A percentile compares a stretch with the other conserved stretches of the same genome.
Conservation (phyloP, 192 early-diverging fungal species). For the Rhizophlyctis rosea region DNA sequence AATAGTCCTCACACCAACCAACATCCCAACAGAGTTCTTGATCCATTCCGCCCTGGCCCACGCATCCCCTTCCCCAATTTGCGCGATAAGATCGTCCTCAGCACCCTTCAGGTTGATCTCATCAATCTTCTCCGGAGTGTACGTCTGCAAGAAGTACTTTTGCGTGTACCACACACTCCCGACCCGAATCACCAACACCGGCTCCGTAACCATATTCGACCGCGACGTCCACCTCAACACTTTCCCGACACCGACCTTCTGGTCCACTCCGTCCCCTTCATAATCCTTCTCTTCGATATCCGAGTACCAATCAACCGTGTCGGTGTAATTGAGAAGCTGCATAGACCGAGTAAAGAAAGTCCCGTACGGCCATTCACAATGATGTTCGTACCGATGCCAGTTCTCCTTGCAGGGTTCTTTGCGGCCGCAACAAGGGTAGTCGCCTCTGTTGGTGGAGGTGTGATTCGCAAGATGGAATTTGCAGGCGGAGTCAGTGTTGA, state of each 20-base stretch:
- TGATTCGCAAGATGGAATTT: conserved; percentile 8
- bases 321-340: conserved; percentile 18
- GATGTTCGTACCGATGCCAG: conserved; percentile 11
- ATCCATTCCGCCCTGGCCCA: conserved; percentile 46
- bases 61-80: not conserved
- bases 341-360: conserved; percentile 7
- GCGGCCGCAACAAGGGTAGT: conserved; percentile 5
- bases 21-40: conserved; percentile 23
- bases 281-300: conserved; percentile 26
- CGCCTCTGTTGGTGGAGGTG: not conserved
- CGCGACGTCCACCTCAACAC: conserved; percentile 35
- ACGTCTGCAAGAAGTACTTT: conserved; percentile 35
- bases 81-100: conserved; percentile 16
- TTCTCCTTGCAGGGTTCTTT: conserved; percentile 9
- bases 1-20: conserved; percentile 34
- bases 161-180: conserved; percentile 29
- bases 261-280: conserved; percentile 12
- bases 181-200: conserved; percentile 38
- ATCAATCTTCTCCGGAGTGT: conserved; percentile 20
- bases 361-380: conserved; percentile 15
- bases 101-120: not conserved
- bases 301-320: conserved; percentile 35
- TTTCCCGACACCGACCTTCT: conserved; percentile 32
- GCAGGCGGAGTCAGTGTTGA: conserved; percentile 9
- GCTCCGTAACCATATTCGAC: conserved; percentile 25